phyloP scores from a whole-genome alignment of 768 basidiomycete species.

The Dacryopinax primogenitus region DNA sequence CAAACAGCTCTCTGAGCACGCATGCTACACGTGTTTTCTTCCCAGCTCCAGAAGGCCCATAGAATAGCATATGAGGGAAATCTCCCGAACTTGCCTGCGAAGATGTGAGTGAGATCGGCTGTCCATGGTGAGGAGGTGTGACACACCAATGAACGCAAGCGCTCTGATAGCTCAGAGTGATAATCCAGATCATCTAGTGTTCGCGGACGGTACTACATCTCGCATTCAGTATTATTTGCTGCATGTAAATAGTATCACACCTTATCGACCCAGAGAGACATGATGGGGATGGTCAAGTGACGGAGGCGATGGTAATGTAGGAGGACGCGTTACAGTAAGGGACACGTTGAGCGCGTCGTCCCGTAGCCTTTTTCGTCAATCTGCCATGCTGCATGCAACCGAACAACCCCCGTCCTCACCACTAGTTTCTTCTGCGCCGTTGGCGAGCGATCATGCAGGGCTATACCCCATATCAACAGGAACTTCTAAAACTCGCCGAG shows the following conservation, averaged over 20 bases:
- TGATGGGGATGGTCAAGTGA: constrained; percentile 19
- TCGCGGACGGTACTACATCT: constrained; percentile 63
- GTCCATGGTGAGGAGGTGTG: not conserved
- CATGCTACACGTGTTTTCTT: constrained; percentile 95
- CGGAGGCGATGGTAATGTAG: not conserved
- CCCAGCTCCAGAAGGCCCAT: constrained; percentile 91
- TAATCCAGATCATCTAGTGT: constrained; percentile 79
- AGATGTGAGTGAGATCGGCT: not conserved
- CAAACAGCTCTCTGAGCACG: constrained; percentile 79
- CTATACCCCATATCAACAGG: not conserved
- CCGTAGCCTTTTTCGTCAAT: too few species aligned
- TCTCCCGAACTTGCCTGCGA: constrained; percentile 74
- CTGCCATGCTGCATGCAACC: not conserved
- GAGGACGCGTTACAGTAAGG: not conserved
- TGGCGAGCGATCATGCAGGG: not conserved
- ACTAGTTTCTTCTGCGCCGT: not conserved
- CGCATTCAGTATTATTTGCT: not conserved
- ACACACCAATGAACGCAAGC: constrained; percentile 63
- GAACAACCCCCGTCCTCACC: not conserved
- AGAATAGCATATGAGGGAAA: constrained; percentile 96
- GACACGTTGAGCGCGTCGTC: not conserved
- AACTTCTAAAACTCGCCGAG: constrained; percentile 33
- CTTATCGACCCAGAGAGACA: constrained; percentile 53
- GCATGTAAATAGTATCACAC: constrained; percentile 21
- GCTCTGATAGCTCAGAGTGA: constrained; percentile 63